These are phyloP conservation scores for Mycena rebaudengoi DNA, from an alignment of 768 basidiomycete genomes.

Conservation along the genomic window DNA sequence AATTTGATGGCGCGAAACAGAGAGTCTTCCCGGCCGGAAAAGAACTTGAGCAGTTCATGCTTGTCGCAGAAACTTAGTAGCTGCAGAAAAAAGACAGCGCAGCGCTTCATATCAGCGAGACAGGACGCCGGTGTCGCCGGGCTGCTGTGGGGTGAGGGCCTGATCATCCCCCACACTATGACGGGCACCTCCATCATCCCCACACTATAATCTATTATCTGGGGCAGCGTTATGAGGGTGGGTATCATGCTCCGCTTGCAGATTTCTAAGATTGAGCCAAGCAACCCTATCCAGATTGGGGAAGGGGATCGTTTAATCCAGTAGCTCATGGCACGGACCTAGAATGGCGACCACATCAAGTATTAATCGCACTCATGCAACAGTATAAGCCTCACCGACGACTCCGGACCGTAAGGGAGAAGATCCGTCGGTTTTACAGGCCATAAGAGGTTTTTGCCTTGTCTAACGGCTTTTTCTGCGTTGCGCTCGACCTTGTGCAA, in stretches of 20 bases:
- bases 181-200: slow-evolving; percentile 3
- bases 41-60: slow-evolving; percentile 2
- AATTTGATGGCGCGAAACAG: background rate
- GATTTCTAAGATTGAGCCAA: background rate
- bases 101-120: slow-evolving; percentile 5
- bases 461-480: slow-evolving; percentile 5
- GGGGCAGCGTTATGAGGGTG: background rate
- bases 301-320: background rate
- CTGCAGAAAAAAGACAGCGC: slow-evolving; percentile 7
- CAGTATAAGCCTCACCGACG: background rate
- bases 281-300: background rate
- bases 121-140: background rate
- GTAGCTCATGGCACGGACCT: slow-evolving; percentile 2
- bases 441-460: slow-evolving; percentile 2
- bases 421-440: slow-evolving; percentile 1
- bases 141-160: background rate
- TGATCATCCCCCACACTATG: background rate
- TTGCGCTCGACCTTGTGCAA: slow-evolving; percentile 7
- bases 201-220: background rate
- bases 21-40: background rate
- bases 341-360: too few species aligned
- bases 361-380: background rate
- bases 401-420: background rate
- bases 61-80: background rate
- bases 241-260: slow-evolving; percentile 9